Percentiles rank a stretch among this genome's conserved stretches.
phyloP scores from a whole-genome alignment of 2,329 filamentous ascomycete genomes.

The Pseudogymnoascus sp. region DNA sequence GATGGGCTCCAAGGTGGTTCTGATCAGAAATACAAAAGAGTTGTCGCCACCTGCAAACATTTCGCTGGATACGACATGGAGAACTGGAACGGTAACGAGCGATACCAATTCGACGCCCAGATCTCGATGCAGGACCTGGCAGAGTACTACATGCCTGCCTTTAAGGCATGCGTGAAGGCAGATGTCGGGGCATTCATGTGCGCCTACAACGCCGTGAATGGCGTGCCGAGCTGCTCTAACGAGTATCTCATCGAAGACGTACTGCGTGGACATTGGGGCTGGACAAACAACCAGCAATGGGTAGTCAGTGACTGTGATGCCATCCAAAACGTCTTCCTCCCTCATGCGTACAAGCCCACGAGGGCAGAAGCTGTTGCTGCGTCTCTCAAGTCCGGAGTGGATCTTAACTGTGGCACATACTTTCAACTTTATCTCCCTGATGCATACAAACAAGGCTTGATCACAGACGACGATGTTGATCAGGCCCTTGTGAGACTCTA shows the following conservation, averaged over 20 bases:
- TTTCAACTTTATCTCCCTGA: too few relatives aligned
- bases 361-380: too few relatives aligned
- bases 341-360: too few relatives aligned
- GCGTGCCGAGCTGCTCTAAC: constrained; percentile 55
- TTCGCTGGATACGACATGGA: constrained; percentile 50
- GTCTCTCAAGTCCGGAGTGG: too few relatives aligned
- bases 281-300: too few relatives aligned
- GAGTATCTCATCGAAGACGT: constrained; percentile 47
- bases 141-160: constrained; percentile 61
- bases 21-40: constrained; percentile 33
- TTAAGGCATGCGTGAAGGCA: constrained; percentile 52
- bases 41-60: constrained; percentile 52
- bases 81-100: constrained; percentile 34
- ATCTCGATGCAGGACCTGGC: constrained; percentile 53
- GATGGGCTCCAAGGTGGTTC: constrained; percentile 44
- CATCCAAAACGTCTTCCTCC: too few relatives aligned
- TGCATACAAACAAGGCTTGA: too few relatives aligned
- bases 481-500: too few relatives aligned
- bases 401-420: too few relatives aligned
- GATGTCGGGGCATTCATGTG: constrained; percentile 53
- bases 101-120: constrained; percentile 47
- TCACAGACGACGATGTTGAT: too few relatives aligned
- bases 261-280: too few relatives aligned
- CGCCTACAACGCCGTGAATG: constrained; percentile 57
- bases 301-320: too few relatives aligned